Base-by-base conservation (phyloP, 2,329 filamentous ascomycete genomes). In the Epichloe festucae region DNA sequence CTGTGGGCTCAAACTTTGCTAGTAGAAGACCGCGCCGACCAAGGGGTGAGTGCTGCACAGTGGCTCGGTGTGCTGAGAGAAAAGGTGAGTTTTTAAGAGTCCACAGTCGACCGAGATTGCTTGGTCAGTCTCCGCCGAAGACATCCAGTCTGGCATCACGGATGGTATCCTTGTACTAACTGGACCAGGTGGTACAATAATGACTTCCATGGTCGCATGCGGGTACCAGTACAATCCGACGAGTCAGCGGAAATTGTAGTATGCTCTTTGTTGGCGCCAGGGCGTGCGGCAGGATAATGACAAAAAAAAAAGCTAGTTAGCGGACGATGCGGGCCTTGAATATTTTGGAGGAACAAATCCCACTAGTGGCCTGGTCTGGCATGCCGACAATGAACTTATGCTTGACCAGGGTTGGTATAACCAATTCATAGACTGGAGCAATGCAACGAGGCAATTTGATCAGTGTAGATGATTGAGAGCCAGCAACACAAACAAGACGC, bases 1-100 rank as follows among this genome's bases (percentile, higher is more conserved):
- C 74, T 97, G 56, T 98, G 93, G 93, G 93, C 93, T 44, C 91
- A 96, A 75, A 96, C 93, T 43, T 75, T 97, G 68, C 73, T 98
- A 61, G 85, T 98, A 46, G 93, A 98, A 70, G 93, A 98, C 70
- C 78, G 91, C 58, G 89, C 91, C 51, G 93, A 98, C 66, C 89
- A 96, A 71, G 85, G 89, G 48, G 84, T 95, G 70, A 95, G 90
- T 65, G 84, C 93, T 63, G 84, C 85, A 61, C 91, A 97, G 71
- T 98, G 89, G 84, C 84, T 97, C 75, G 89, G 89, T 52, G 83
- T 81, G 62, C 70, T 98, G 69, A 79, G 91, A 69, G 93, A 97
- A 76, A 98, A 97, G 88, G 93, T 96, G 59, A 55, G 63, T 27
- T 14, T 5, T 21, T 14, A 17, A 17, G 3, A 10, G 5, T 31